Evolutionary conservation across 2,329 filamentous ascomycete genomes (phyloP).

Genomic region (Nannizziopsis barbatae): DNA sequence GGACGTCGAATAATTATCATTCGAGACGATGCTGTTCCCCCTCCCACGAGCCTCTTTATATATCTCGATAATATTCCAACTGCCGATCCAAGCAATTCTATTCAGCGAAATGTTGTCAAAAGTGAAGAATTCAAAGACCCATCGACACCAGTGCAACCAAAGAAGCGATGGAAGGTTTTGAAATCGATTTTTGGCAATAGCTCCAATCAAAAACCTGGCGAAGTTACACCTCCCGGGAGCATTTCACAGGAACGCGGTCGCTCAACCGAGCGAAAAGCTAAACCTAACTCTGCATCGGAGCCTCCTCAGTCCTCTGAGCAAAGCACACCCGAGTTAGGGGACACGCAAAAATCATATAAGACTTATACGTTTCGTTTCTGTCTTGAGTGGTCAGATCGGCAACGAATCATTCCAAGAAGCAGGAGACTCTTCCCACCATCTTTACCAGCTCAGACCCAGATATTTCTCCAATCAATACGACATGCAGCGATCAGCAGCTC

Average conservation of each 20-base stretch:
- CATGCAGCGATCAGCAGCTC: constrained; percentile 12
- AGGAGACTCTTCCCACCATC: constrained; percentile 45
- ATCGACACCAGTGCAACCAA: constrained; percentile 19
- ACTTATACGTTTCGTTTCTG: constrained; percentile 56
- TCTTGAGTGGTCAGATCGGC: constrained; percentile 51
- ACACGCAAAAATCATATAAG: constrained; percentile 31
- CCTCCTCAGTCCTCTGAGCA: constrained; percentile 6
- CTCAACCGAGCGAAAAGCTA: constrained; percentile 13
- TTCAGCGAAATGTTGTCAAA: constrained; percentile 28
- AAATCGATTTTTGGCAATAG: constrained; percentile 41
- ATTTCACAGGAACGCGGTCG: constrained; percentile 24
- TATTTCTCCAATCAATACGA: constrained; percentile 37
- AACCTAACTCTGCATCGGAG: constrained; percentile 13
- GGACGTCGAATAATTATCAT: constrained; percentile 81
- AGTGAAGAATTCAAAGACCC: neutral
- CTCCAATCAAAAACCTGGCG: constrained; percentile 35
- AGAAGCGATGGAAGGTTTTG: constrained; percentile 43
- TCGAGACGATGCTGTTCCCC: constrained; percentile 58
- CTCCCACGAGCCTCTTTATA: constrained; percentile 43
- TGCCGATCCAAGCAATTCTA: constrained; percentile 11
- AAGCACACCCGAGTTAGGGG: constrained; percentile 1
- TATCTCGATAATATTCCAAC: constrained; percentile 18
- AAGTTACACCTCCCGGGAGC: constrained; percentile 31
- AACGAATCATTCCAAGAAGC: constrained; percentile 41
- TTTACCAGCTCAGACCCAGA: constrained; percentile 46